Base-by-base conservation (phyloP, 805 yeast species). In the Debaryomyces maramus region DNA sequence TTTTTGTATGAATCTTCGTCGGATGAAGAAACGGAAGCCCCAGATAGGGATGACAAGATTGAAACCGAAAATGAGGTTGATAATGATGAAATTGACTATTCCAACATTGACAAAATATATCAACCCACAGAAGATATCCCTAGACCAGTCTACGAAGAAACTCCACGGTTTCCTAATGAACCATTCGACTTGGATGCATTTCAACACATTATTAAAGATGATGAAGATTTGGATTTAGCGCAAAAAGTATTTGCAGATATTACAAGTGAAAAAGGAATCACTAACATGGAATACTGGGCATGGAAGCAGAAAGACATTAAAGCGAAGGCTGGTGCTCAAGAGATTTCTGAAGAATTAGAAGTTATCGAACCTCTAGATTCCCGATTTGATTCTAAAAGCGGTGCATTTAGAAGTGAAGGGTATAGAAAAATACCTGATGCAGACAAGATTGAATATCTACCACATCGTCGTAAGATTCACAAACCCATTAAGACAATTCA, bases 401-500 rank as follows among this genome's bases (percentile, higher is more conserved):
- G 89, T 0, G 72, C 86, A 1, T 84, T 84, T 52, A 76, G 78
- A 52, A 80, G 89, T 26, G 80, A 83, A 41, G 95, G 96, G 0
- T 87, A 82, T 56, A 61, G 65, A 33, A 85, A 85, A 57, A 80
- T 88, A 27, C 76, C 84, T 0, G 96, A 89, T 47, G 71, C 78
- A 0, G 73, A 81, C 32, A 90, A 90, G 58, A 67, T 78, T 10
- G 84, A 79, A 43, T 90, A 88, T 55, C 67, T 90, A 39, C 93
- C 95, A 2, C 97, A 89, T 59, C 81, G 93, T 36, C 77, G 87
- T 43, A 80, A 76, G 51, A 62, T 77, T 1, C 78, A 83, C 47
- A 71, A 76, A 48, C 91, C 90, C n/a, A 63, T 86, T 45, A 83
- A 80, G 42, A 85, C 91, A 0, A 76, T 86, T n/a, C 82, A 79